These are phyloP conservation scores for Lizanozyma gosingica DNA, from an alignment of 1,139 yeast species.

Conservation along the genomic window DNA sequence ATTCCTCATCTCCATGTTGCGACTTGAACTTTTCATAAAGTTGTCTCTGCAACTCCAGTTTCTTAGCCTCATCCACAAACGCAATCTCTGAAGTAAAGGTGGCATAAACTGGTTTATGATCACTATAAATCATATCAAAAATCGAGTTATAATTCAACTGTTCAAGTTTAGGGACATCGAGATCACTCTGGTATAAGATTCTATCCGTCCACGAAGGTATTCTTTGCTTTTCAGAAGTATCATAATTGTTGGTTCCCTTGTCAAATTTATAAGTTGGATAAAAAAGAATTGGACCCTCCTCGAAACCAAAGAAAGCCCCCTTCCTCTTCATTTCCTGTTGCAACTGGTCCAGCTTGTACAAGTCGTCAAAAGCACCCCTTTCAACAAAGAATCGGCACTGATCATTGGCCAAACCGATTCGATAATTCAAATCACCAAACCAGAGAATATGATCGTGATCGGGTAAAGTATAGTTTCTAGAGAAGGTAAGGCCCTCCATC, in stretches of 20 bases:
- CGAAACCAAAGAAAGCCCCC: constrained; percentile 81
- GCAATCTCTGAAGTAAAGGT: constrained; percentile 58
- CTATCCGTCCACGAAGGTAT: constrained; percentile 98
- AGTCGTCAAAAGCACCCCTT: constrained; percentile 34
- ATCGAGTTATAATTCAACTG: constrained; percentile 56
- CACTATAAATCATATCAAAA: constrained; percentile 57
- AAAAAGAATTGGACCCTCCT: constrained; percentile 71
- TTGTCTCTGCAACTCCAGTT: constrained; percentile 19
- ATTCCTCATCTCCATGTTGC: constrained; percentile 13
- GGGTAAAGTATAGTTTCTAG: constrained; percentile 56
- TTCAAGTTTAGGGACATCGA: constrained; percentile 38
- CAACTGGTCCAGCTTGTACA: constrained; percentile 74
- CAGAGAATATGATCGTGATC: constrained; percentile 86
- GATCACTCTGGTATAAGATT: constrained; percentile 40
- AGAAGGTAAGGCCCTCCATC: constrained; percentile 66
- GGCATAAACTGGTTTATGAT: constrained; percentile 87
- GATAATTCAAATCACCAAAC: constrained; percentile 94
- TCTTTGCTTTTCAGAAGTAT: constrained; percentile 84
- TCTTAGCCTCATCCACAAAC: constrained; percentile 42
- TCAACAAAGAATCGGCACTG: constrained; percentile 55
- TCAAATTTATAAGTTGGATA: constrained; percentile 93
- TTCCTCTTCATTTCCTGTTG: constrained; percentile 65
- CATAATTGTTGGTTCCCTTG: constrained; percentile 76
- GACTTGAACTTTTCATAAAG: constrained; percentile 23
- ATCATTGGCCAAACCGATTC: constrained; percentile 70